Conservation (phyloP, 108 stramenopile species). For the Cylindrotheca closterium region DNA sequence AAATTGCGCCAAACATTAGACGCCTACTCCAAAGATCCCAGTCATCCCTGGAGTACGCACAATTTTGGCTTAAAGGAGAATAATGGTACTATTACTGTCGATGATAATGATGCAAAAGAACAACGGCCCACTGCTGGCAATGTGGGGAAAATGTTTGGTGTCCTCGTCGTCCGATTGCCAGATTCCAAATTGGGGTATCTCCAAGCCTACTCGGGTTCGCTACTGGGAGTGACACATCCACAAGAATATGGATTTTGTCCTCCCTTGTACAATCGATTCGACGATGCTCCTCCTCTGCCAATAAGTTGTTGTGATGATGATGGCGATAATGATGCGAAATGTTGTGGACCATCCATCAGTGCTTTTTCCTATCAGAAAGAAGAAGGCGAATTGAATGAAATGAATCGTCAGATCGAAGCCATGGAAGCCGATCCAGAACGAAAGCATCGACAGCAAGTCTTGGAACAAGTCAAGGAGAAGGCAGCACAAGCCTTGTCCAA, state of each 20-base stretch:
- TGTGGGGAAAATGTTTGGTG: conserved; percentile 34
- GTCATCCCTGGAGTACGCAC: background rate
- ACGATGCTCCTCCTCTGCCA: background rate
- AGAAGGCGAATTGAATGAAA: conserved; percentile 12
- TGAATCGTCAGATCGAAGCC: conserved; percentile 10
- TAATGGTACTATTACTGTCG: background rate
- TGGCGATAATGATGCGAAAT: background rate
- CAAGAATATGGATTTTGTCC: conserved; percentile 10
- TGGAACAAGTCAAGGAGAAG: background rate
- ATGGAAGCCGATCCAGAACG: conserved; percentile 6
- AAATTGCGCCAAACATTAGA: conserved; percentile 8
- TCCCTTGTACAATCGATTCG: conserved; percentile 18
- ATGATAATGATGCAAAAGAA: background rate
- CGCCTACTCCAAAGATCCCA: background rate
- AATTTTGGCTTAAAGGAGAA: background rate
- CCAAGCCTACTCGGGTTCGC: conserved; percentile 27
- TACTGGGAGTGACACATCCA: background rate
- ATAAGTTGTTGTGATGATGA: background rate
- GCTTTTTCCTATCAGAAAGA: conserved; percentile 14
- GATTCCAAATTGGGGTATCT: conserved; percentile 12
- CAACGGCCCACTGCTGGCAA: background rate
- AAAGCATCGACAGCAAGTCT: background rate
- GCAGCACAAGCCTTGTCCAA: background rate
- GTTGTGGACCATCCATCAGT: no score
- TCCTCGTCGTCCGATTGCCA: conserved; percentile 14